phyloP scores from a whole-genome alignment of 2,329 filamentous ascomycete genomes.

The Aspergillus japonicus region DNA sequence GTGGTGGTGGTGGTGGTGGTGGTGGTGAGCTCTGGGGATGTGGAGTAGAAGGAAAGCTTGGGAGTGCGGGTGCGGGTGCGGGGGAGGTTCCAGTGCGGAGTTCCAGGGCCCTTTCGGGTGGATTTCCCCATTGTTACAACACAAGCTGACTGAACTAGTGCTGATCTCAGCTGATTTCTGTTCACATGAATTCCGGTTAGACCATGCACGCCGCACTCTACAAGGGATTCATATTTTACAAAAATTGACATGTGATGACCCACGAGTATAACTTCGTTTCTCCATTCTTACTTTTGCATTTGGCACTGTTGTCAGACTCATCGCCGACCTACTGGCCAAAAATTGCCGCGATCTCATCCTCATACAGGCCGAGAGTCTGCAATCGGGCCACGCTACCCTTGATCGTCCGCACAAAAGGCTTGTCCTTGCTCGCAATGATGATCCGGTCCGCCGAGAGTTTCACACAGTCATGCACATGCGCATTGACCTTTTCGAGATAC shows the following conservation, averaged over 20 bases:
- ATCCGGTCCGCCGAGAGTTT: slow-evolving; percentile 17
- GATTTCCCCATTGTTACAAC: no score
- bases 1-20: not conserved
- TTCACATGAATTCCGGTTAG: no score
- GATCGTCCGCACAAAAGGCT: slow-evolving; percentile 20
- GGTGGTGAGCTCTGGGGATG: not conserved
- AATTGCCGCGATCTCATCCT: slow-evolving; percentile 14
- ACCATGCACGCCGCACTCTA: no score
- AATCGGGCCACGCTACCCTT: slow-evolving; percentile 22
- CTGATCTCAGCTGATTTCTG: not conserved
- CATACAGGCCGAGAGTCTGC: slow-evolving; percentile 16
- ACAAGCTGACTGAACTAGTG: not conserved
- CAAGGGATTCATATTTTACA: no score
- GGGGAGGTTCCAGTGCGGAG: no score
- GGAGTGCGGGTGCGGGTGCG: no score
- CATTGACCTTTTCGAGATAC: slow-evolving; percentile 21
- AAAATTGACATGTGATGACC: not conserved
- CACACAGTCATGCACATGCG: slow-evolving; percentile 20
- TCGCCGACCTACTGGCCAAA: not conserved
- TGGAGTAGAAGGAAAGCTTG: not conserved
- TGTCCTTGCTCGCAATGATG: slow-evolving; percentile 17
- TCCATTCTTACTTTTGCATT: not conserved
- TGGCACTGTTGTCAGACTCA: not conserved
- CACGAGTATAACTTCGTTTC: no score
- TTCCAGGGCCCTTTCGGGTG: no score